Conservation (phyloP, 2,329 filamentous ascomycete genomes). For the Pyricularia grisea region DNA sequence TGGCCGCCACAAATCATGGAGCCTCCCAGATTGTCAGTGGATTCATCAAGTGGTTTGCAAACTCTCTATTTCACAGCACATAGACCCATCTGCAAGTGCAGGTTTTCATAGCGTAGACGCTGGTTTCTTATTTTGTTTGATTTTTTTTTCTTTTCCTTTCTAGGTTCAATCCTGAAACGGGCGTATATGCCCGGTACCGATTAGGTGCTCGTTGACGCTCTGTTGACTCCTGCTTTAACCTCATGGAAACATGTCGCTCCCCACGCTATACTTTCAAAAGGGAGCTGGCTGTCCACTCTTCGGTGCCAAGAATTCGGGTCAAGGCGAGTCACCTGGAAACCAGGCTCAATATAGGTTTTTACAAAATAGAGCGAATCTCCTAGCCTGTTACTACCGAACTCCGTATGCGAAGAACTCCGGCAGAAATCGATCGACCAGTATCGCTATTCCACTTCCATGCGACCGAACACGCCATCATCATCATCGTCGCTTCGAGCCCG, state of each 20-base stretch:
- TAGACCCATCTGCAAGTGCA: neutral
- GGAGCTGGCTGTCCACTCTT: constrained; percentile 47
- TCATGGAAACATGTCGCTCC: constrained; percentile 42
- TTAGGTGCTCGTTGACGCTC: constrained; percentile 47
- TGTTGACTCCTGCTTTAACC: constrained; percentile 60
- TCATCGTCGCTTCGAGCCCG: constrained; percentile 72
- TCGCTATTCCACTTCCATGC: constrained; percentile 73
- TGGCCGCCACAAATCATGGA: neutral
- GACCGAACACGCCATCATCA: constrained; percentile 90
- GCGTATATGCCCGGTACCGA: neutral
- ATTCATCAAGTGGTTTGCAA: neutral
- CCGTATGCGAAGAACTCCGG: constrained; percentile 3
- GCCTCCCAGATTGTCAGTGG: neutral
- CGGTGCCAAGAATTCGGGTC: constrained; percentile 57
- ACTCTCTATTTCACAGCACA: neutral
- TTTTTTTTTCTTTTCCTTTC: constrained; percentile 2
- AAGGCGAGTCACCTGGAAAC: constrained; percentile 50
- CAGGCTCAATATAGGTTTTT: constrained; percentile 29
- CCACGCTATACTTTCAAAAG: constrained; percentile 7
- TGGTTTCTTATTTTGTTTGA: neutral
- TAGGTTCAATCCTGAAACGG: constrained; percentile 2
- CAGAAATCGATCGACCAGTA: constrained; percentile 1
- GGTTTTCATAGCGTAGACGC: neutral
- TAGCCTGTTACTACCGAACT: neutral
- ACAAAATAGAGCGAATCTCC: constrained; percentile 35